Evolutionary conservation across 1,139 yeast genomes (phyloP).

Genomic region (Kodamaea fungicola): DNA sequence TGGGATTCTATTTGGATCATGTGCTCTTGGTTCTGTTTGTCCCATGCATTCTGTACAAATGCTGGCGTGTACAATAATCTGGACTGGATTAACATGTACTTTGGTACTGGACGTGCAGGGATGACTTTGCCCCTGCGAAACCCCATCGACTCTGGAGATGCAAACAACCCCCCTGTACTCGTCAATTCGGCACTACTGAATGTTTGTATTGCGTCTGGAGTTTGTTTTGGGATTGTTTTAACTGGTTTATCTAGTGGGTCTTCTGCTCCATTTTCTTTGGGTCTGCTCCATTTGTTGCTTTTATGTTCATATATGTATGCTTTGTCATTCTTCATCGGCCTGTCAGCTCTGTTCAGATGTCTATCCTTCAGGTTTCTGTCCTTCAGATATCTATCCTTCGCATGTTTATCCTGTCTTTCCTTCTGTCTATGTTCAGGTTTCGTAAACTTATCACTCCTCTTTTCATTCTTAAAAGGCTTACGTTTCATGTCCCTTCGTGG

Average conservation of each 20-base stretch:
- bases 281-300: conserved; percentile 2
- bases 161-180: conserved; percentile 27
- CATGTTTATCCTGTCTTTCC: no score
- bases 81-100: conserved; percentile 35
- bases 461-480: neutral
- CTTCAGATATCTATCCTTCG: neutral
- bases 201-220: conserved; percentile 19
- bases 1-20: conserved; percentile 36
- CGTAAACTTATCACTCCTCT: neutral
- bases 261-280: conserved; percentile 7
- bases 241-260: conserved; percentile 19
- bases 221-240: conserved; percentile 21
- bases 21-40: conserved; percentile 35
- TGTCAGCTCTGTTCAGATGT: no score
- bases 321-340: conserved; percentile 3
- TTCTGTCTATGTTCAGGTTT: no score
- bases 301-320: conserved; percentile 3
- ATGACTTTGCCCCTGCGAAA: conserved; percentile 14
- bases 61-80: conserved; percentile 34
- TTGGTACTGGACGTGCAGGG: conserved; percentile 32
- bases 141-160: conserved; percentile 29
- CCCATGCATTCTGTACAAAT: conserved; percentile 39
- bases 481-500: neutral
- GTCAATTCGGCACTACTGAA: conserved; percentile 20
- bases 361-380: conserved; percentile 1